Base-by-base conservation (phyloP, 1,284 basidiomycete species). In the Sporisorium iseilematis-ciliati region DNA sequence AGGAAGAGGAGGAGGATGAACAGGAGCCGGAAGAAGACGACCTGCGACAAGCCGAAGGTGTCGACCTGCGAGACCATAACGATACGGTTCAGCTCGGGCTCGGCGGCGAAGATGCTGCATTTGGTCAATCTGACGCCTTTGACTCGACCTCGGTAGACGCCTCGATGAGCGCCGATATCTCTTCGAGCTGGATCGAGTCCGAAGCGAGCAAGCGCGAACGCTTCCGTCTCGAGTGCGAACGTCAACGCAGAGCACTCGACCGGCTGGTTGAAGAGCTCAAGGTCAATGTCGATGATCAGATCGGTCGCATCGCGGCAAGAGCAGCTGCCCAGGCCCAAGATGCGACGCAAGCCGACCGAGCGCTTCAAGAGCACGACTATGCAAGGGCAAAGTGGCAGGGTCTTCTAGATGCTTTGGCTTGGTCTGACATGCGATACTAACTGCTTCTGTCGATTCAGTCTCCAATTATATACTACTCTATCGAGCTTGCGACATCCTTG, bases 391-490 rank as follows among this genome's bases (percentile, higher is more conserved):
- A 64, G 33, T 71, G 64, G 65, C 73, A 75, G 33, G 63, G 60
- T n/a, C 51, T 75, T n/a, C 61, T 75, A 3, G 70, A 71, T 31
- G 61, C 65, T 42, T 40, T 75, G 12, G 65, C 68, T 21, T 65
- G 63, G 63, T 72, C 69, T 7, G 63, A 72, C 16, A 56, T 72
- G 33, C 55, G 45, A 35, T 72, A 72, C 33, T 72, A 50, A 59
- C n/a, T n/a, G 29, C 50, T 20, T 25, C 16, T 11, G 33, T 11
- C 33, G 3, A 14, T 35, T 14, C 16, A 11, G 14, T 38, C 7
- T 38, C 12, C 14, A 38, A 16, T 16, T 16, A 14, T 38, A 38
- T 16, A 38, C 35, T 14, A 10, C 4, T 38, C 12, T 4, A 38
- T 16, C 12, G 16, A 38, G 35, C 35, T 16, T 38, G 35, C 16